A percentile compares a stretch with the other conserved stretches of the same genome.
phyloP scores from a whole-genome alignment of 2,329 filamentous ascomycete species.

The Neonectria sp. region DNA sequence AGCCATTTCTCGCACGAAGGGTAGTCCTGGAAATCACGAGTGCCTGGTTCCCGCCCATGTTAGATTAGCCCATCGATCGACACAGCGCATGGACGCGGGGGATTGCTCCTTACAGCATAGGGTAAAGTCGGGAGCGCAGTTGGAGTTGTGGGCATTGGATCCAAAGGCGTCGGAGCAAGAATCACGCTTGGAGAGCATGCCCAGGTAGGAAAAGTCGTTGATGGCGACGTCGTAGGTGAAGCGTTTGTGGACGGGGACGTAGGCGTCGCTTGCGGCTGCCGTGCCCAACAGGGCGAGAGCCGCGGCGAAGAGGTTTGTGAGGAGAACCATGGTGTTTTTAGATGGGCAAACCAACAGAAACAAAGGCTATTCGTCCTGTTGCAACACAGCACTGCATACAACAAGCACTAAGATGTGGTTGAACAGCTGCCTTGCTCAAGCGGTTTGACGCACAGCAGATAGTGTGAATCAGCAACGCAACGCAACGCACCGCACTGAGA shows the following conservation, averaged over 20 bases:
- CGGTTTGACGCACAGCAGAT: neutral
- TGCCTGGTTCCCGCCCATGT: conserved; percentile 17
- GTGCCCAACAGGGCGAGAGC: conserved; percentile 18
- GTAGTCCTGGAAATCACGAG: conserved; percentile 21
- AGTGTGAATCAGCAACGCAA: conserved; percentile 15
- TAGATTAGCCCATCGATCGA: neutral
- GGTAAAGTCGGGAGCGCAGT: conserved; percentile 32
- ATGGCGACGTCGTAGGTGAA: conserved; percentile 24
- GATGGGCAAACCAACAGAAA: neutral
- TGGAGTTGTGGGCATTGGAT: conserved; percentile 28
- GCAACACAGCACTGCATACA: neutral
- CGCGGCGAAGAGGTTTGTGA: neutral
- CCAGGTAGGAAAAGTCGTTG: conserved; percentile 32
- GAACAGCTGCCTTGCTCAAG: neutral
- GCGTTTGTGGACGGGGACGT: conserved; percentile 30
- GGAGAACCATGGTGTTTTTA: conserved; percentile 9
- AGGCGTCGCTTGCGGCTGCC: conserved; percentile 14
- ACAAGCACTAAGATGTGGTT: neutral
- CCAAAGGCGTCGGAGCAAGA: conserved; percentile 37
- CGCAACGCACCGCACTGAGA: neutral
- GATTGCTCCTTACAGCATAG: conserved; percentile 30
- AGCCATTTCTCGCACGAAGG: conserved; percentile 36
- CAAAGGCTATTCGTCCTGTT: neutral
- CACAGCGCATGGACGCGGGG: too few species aligned
- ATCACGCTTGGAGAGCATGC: conserved; percentile 36